A percentile compares a stretch with the other conserved stretches of the same genome.
Conservation (phyloP, 75 land plant species). For the Pinus tabuliformis region DNA sequence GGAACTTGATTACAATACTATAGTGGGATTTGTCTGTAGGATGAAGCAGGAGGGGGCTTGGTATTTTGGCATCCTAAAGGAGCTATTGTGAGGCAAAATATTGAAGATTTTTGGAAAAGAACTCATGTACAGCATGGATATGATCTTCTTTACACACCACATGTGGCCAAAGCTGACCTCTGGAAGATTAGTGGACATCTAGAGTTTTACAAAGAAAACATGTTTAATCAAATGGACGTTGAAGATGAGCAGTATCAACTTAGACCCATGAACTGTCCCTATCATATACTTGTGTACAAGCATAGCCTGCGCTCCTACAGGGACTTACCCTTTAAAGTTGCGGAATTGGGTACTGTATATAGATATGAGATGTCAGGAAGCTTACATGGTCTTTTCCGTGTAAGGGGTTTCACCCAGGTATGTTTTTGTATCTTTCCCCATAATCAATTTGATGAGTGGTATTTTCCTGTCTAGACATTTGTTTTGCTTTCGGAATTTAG, state of each 20-base stretch:
- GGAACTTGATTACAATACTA: background rate
- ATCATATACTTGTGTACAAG: constrained; percentile 90
- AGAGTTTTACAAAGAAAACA: constrained; percentile 95
- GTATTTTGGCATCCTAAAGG: constrained; percentile 99
- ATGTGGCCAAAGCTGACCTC: constrained; percentile 91
- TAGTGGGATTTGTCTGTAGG: constrained; percentile 51
- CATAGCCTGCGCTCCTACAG: constrained; percentile 76
- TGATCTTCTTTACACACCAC: constrained; percentile 93
- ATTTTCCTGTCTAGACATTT: background rate
- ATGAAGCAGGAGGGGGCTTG: constrained; percentile 96
- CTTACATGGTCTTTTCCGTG: constrained; percentile 97
- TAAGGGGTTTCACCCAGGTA: constrained; percentile 99
- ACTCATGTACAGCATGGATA: constrained; percentile 77
- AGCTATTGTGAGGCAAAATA: constrained; percentile 80
- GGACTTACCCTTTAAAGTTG: constrained; percentile 93
- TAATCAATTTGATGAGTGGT: background rate
- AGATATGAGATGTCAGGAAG: constrained; percentile 95
- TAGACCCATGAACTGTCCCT: constrained; percentile 98
- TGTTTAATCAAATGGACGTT: constrained; percentile 95
- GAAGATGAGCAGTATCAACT: constrained; percentile 97
- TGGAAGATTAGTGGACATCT: constrained; percentile 98
- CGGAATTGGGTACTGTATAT: constrained; percentile 99
- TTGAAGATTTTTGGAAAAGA: constrained; percentile 92
- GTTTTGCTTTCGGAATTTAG: background rate
- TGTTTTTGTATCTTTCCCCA: background rate